Evolutionary conservation across 768 basidiomycete species (phyloP).

Genomic region (Terana coerulea): DNA sequence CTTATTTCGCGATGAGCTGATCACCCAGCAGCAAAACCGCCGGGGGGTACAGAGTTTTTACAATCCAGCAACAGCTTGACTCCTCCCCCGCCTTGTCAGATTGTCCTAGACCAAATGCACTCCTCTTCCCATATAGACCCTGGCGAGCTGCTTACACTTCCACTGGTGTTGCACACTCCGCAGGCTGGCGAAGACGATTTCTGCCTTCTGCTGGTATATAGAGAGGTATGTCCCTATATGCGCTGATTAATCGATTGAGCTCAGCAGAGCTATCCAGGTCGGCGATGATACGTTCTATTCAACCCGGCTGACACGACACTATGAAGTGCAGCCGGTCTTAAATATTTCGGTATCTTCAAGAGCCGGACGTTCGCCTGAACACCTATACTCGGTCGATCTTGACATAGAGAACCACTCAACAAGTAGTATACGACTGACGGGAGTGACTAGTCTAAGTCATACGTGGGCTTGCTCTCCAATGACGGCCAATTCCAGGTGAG

Average conservation of each 20-base stretch:
- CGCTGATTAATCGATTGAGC: background rate
- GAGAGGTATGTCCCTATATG: slow-evolving; percentile 42
- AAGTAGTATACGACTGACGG: slow-evolving; percentile 43
- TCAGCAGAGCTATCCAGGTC: slow-evolving; percentile 30
- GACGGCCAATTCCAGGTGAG: slow-evolving; percentile 41
- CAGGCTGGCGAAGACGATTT: slow-evolving; percentile 46
- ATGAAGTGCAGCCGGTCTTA: slow-evolving; percentile 60
- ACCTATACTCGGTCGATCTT: slow-evolving; percentile 50
- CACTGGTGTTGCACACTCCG: slow-evolving; percentile 52
- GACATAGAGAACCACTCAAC: slow-evolving; percentile 51
- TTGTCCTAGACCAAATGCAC: slow-evolving; percentile 36
- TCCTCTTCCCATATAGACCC: slow-evolving; percentile 34
- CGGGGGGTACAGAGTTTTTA: slow-evolving; percentile 32
- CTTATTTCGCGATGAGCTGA: background rate
- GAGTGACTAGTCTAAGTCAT: slow-evolving; percentile 65
- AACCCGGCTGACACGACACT: slow-evolving; percentile 47
- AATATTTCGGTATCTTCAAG: slow-evolving; percentile 45
- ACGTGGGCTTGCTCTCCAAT: slow-evolving; percentile 55
- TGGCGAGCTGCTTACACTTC: slow-evolving; percentile 47
- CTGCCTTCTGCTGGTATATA: slow-evolving; percentile 61
- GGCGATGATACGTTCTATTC: slow-evolving; percentile 52
- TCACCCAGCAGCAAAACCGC: background rate
- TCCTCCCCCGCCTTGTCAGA: slow-evolving; percentile 39
- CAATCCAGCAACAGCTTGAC: slow-evolving; percentile 51
- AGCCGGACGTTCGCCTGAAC: slow-evolving; percentile 46